Evolutionary conservation across 257 asterid species (phyloP).

Genomic region (Salvia miltiorrhiza): DNA sequence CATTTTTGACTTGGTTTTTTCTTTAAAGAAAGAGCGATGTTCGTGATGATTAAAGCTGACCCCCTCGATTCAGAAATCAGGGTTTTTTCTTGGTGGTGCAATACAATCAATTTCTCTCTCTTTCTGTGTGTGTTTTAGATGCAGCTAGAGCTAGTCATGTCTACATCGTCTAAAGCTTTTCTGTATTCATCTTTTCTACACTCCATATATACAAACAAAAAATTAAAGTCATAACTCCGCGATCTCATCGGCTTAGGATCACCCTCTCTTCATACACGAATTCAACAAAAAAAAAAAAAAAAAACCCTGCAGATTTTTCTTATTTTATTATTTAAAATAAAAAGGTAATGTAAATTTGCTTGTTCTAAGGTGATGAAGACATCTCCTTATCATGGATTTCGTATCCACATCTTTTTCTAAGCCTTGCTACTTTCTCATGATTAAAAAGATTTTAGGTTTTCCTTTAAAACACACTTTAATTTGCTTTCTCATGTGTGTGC

Average conservation of each 20-base stretch:
- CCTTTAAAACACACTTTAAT: not conserved
- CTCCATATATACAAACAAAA: slow-evolving; percentile 35
- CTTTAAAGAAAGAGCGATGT: slow-evolving; percentile 19
- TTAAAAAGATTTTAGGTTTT: not conserved
- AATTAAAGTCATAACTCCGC: slow-evolving; percentile 30
- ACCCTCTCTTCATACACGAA: not conserved
- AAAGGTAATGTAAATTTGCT: no score
- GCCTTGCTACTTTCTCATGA: not conserved
- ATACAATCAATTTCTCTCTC: slow-evolving; percentile 19
- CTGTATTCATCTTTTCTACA: slow-evolving; percentile 33
- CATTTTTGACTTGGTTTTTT: not conserved
- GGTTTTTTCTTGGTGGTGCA: slow-evolving; percentile 34
- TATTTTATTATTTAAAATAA: no score
- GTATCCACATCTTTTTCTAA: not conserved
- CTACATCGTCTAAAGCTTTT: slow-evolving; percentile 53
- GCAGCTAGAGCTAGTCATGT: slow-evolving; percentile 61
- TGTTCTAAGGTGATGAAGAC: slow-evolving; percentile 43
- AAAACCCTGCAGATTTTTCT: not conserved
- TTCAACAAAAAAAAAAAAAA: slow-evolving; percentile 18
- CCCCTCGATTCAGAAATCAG: slow-evolving; percentile 36
- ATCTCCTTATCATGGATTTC: slow-evolving; percentile 28
- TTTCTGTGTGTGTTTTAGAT: not conserved
- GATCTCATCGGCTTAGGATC: slow-evolving; percentile 10
- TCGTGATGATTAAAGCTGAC: slow-evolving; percentile 53
- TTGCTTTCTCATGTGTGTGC: not conserved